phyloP scores from a whole-genome alignment of 371 early-diverging fungal species.

The Mucor mucedo region DNA sequence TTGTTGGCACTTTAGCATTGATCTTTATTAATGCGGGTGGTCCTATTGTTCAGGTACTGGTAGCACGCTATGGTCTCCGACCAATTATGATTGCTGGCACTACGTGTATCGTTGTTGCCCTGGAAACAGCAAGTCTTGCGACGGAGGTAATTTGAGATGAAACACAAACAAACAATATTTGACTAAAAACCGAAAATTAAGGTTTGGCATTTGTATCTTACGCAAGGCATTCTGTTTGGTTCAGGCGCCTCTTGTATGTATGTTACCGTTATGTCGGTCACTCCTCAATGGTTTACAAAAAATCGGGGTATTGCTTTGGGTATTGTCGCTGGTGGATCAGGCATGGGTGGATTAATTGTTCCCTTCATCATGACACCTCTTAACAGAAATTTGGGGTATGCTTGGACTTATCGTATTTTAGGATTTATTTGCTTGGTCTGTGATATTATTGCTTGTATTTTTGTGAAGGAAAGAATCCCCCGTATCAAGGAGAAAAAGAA shows the following conservation, averaged over 20 bases:
- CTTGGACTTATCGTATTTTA: constrained; percentile 63
- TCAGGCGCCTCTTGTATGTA: constrained; percentile 52
- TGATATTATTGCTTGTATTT: constrained; percentile 22
- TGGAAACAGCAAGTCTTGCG: constrained; percentile 45
- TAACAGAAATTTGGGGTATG: constrained; percentile 57
- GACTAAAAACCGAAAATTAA: constrained; percentile 4
- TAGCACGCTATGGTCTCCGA: constrained; percentile 30
- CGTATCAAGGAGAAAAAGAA: constrained; percentile 23
- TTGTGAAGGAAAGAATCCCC: constrained; percentile 48
- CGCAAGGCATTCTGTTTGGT: constrained; percentile 37
- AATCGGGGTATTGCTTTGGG: constrained; percentile 76
- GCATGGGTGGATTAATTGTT: constrained; percentile 78
- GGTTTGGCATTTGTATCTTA: constrained; percentile 47
- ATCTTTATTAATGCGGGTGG: constrained; percentile 38
- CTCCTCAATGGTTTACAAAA: constrained; percentile 78
- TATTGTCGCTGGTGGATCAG: constrained; percentile 80
- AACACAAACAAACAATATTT: constrained; percentile 25
- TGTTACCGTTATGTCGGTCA: constrained; percentile 45
- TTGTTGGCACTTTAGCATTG: constrained; percentile 45
- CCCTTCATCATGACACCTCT: constrained; percentile 66
- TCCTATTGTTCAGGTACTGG: constrained; percentile 37
- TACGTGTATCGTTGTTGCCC: constrained; percentile 29
- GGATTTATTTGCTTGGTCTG: constrained; percentile 51
- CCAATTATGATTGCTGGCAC: constrained; percentile 34
- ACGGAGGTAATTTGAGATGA: constrained; percentile 46